A percentile compares a stretch with the other conserved stretches of the same genome.
Evolutionary conservation across 345 rosid species (phyloP).

Genomic region (Melastoma malabathricum): DNA sequence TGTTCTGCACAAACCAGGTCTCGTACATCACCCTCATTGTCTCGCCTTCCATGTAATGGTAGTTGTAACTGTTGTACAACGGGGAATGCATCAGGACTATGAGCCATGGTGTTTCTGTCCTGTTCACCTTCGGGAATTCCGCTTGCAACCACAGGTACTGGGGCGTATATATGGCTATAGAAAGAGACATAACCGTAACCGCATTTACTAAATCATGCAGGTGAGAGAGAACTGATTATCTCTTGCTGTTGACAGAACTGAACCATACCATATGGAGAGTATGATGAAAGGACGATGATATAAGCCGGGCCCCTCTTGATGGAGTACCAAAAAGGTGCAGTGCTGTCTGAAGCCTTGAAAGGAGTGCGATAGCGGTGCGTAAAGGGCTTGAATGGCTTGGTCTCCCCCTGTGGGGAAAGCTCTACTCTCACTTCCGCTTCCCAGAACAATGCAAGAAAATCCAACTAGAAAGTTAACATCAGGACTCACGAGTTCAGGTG

Average conservation of each 20-base stretch:
- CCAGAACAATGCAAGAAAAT: not conserved
- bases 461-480: not conserved
- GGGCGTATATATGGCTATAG: constrained; percentile 61
- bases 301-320: constrained; percentile 31
- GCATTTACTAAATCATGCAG: too few relatives aligned
- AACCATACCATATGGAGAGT: constrained; percentile 33
- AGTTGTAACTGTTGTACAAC: constrained; percentile 73
- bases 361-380: constrained; percentile 19
- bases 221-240: not conserved
- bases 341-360: constrained; percentile 25
- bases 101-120: constrained; percentile 78
- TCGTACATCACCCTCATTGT: constrained; percentile 36
- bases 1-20: constrained; percentile 29
- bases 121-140: constrained; percentile 69
- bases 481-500: constrained; percentile 17
- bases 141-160: constrained; percentile 57
- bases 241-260: not conserved
- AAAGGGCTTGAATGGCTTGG: constrained; percentile 28
- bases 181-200: constrained; percentile 10
- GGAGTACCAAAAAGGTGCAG: constrained; percentile 39
- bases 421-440: too few relatives aligned
- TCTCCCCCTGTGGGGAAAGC: constrained; percentile 24
- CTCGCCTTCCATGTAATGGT: constrained; percentile 60
- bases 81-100: constrained; percentile 69
- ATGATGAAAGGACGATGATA: constrained; percentile 32